A percentile compares a stretch with the other conserved stretches of the same genome.
These are phyloP conservation scores for Pseudisothecium myosuroides DNA, from an alignment of 225 moss, liverwort and hornwort species.

Conservation along the genomic window DNA sequence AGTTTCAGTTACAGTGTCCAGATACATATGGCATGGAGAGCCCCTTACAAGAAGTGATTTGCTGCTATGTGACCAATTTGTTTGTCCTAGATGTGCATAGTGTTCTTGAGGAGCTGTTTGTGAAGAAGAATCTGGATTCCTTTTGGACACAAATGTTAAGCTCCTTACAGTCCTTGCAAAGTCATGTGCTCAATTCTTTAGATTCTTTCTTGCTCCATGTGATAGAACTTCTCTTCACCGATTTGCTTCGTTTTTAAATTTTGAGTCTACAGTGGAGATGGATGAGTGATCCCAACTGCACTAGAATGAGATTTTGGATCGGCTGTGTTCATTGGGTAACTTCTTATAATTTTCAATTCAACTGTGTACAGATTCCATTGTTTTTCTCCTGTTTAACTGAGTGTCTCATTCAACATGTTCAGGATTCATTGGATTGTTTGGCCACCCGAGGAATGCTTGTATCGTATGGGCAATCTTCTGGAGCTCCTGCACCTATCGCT, in stretches of 20 bases:
- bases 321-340: no score
- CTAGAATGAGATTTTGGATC: background rate
- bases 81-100: background rate
- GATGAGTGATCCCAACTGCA: background rate
- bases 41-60: background rate
- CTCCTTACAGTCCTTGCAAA: background rate
- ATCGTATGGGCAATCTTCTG: conserved; percentile 65
- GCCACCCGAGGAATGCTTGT: conserved; percentile 50
- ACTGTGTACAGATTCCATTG: background rate
- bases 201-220: background rate
- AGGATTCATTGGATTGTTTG: conserved; percentile 61
- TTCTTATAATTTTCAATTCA: background rate
- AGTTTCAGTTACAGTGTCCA: background rate
- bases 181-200: background rate
- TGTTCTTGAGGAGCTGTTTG: background rate
- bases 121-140: background rate
- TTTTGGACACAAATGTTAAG: background rate
- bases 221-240: background rate
- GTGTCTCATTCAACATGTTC: background rate
- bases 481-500: conserved; percentile 34
- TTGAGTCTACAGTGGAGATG: background rate
- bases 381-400: background rate
- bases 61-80: background rate
- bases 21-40: background rate
- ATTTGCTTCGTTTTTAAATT: background rate